Evolutionary conservation across 352 stramenopile genomes (phyloP).

Genomic region (Globisporangium splendens): DNA sequence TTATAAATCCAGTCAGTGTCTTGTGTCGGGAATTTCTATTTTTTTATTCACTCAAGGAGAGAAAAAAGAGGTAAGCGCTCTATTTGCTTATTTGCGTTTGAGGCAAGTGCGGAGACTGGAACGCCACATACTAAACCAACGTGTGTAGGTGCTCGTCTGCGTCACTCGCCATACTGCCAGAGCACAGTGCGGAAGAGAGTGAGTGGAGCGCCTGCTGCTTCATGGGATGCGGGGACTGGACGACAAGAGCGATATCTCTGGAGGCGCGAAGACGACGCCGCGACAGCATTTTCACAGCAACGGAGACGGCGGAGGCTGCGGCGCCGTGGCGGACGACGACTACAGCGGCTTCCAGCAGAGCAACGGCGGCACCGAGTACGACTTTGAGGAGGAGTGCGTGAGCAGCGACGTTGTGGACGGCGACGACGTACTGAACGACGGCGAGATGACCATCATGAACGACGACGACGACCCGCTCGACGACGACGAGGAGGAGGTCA

Average conservation of each 20-base stretch:
- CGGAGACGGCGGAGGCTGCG: constrained; percentile 13
- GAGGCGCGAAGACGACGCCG: no score
- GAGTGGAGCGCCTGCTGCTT: constrained; percentile 12
- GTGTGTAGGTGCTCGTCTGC: background rate
- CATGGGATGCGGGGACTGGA: constrained; percentile 43
- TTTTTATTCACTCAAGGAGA: no score
- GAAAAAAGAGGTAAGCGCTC: no score
- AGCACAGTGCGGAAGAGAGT: no score
- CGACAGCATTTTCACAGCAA: background rate
- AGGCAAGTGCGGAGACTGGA: constrained; percentile 4
- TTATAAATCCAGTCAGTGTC: no score
- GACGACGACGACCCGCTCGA: constrained; percentile 41
- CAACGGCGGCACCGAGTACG: constrained; percentile 9
- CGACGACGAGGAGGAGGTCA: constrained; percentile 61
- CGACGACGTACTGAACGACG: constrained; percentile 17
- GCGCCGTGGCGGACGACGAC: constrained; percentile 17
- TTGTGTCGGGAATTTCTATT: no score
- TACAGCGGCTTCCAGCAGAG: background rate
- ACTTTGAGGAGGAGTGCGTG: constrained; percentile 37
- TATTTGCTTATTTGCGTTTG: constrained; percentile 6
- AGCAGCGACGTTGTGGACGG: constrained; percentile 53
- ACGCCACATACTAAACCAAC: background rate
- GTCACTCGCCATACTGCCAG: no score
- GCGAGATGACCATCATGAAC: constrained; percentile 71
- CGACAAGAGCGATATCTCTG: constrained; percentile 23